Base-by-base conservation (phyloP, 2,329 filamentous ascomycete species). In the Colletotrichum tropicicola region DNA sequence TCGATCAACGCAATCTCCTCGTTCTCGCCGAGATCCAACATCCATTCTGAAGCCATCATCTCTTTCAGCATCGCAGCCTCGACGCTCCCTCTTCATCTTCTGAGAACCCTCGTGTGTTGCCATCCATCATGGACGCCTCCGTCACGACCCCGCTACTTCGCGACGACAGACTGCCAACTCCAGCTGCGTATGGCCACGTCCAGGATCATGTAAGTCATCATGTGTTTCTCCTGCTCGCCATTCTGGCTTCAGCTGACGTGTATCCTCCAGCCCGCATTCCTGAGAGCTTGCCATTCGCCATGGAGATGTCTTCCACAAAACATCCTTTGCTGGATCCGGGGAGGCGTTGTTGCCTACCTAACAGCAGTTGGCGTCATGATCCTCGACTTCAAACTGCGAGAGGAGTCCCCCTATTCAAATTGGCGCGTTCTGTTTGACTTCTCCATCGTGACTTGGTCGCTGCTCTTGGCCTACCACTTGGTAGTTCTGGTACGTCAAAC, bases 251-350 rank as follows among this genome's bases (percentile, higher is more conserved):
- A 47, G 17, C 66, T 73, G 58, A 72, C 58, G 44, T 9, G 5
- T n/a, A 7, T 9, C 25, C 0, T 15, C 41, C 47, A 86, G 83
- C 81, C 83, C 27, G 81, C 84, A 13, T 85, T 83, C 60, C 77
- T 85, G 13, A 81, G 83, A 70, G 82, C 79, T 48, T 82, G 80
- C 41, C 84, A 86, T 66, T 86, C 85, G 2, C 80, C 83, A 19
- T 86, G 84, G 82, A 69, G 74, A 6, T 77, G 70, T 55, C 79
- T 86, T 49, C 79, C 78, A 25, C 83, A 86, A 65, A 80, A 79
- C 47, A 59, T 76, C 28, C 77, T 87, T 48, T 78, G 83, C 51
- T 73, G 76, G 58, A 68, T 85, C 19, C 81, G 85, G 43, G 77
- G 78, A 10, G 43, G 77, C 4, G 66, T 85, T 10, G 68, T 85